These are phyloP conservation scores for Coffea humblotiana DNA, from an alignment of 305 asterid genomes.

Conservation along the genomic window DNA sequence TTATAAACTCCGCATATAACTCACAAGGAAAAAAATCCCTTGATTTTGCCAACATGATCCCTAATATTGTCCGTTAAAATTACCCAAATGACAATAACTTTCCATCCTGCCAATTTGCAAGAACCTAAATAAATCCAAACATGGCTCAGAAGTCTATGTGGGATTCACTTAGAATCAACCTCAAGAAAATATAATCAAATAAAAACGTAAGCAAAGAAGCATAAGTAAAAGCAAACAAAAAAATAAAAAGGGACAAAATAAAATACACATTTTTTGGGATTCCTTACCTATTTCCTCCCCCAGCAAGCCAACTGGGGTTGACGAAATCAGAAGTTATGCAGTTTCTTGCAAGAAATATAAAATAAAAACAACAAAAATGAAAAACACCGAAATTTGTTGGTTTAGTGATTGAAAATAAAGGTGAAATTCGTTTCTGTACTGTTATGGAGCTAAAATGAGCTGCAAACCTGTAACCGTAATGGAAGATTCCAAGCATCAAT, in stretches of 20 bases:
- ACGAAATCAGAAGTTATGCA: constrained; percentile 30
- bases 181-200: background rate
- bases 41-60: background rate
- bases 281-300: constrained; percentile 34
- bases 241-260: background rate
- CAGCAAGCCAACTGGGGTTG: constrained; percentile 22
- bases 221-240: background rate
- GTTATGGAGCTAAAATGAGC: background rate
- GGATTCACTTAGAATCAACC: background rate
- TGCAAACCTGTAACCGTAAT: no score
- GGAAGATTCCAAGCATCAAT: no score
- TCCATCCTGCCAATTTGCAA: background rate
- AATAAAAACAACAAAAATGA: background rate
- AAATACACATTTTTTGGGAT: constrained; percentile 1
- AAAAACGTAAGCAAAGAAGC: background rate
- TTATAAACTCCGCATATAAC: background rate
- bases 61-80: background rate
- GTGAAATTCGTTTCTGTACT: background rate
- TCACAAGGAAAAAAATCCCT: background rate
- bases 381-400: background rate
- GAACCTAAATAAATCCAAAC: background rate
- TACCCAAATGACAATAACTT: background rate
- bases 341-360: constrained; percentile 17
- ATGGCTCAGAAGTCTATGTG: background rate
- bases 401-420: background rate